Evolutionary conservation across 345 rosid species (phyloP), one percentile per base, ranked within the genome.

Genomic region (Limnanthes douglasii): DNA sequence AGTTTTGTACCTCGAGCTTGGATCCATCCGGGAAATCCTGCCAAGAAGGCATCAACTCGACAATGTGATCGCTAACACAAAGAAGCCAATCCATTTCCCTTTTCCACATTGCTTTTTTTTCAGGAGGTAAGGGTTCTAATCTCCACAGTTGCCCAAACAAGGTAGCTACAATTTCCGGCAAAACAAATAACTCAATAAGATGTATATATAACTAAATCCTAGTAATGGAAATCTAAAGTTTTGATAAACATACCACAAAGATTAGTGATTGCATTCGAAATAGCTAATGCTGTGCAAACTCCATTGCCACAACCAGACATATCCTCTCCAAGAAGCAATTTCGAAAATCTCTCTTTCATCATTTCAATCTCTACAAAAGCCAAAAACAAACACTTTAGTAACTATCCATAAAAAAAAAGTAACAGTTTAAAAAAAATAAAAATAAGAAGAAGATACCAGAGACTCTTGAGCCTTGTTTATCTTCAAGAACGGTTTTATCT

Each of bases 241-340:
- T 2, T 2, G 12, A 20, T 13, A 14, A 15, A 54, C 75, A 35
- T 60, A 85, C 99, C 99, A 54, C 93, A 84, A 41, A 92, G 86
- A 73, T 92, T 92, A 39, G 99, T 85, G 31, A 85, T 85, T 51
- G 96, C 96, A 45, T 92, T 85, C 1, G 96, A 92, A 43, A 92
- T 69, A 3, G 96, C 94, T 64, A 92, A 60, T 37, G 99, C 86
- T 26, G 99, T 70, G 49, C 70, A 73, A 33, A 81, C 99, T 22
- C 99, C 96, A 65, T 81, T 92, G 15, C 99, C 99, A 54, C 72
- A 62, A 37, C 99, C 99, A n/a, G 99, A 85, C 96, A 92, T 85
- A 50, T 92, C 99, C 54, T 92, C 99, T 10, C 96, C 99, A 37
- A 92, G 99, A 38, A 92, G 53, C 66, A 92, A 51, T 51, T 92